Evolutionary conservation across 1,139 yeast species (phyloP).

Genomic region (Yamadazyma trypodendri): DNA sequence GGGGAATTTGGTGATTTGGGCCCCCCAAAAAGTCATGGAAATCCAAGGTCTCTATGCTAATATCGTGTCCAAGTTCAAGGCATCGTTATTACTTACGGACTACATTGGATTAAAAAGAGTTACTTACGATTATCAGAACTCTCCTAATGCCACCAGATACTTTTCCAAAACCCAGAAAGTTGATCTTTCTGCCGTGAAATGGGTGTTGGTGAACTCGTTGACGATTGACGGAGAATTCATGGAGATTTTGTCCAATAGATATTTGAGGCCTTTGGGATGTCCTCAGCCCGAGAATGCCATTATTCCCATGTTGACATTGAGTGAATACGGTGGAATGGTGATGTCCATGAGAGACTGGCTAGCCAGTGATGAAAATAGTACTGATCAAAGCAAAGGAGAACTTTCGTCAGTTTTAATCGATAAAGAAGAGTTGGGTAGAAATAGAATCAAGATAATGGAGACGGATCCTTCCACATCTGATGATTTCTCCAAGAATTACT

Average conservation of each 20-base stretch:
- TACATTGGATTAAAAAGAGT: slow-evolving; percentile 90
- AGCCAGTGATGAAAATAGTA: slow-evolving; percentile 43
- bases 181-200: slow-evolving; percentile 74
- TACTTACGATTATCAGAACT: slow-evolving; percentile 87
- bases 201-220: slow-evolving; percentile 90
- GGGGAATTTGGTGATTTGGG: slow-evolving; percentile 81
- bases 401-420: slow-evolving; percentile 76
- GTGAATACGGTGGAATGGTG: slow-evolving; percentile 96
- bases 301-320: slow-evolving; percentile 84
- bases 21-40: slow-evolving; percentile 73
- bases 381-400: slow-evolving; percentile 40
- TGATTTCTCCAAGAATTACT: slow-evolving; percentile 47
- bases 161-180: slow-evolving; percentile 76
- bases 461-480: slow-evolving; percentile 57
- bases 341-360: slow-evolving; percentile 91
- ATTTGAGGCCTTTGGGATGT: slow-evolving; percentile 90
- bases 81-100: slow-evolving; percentile 77
- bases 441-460: slow-evolving; percentile 69
- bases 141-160: slow-evolving; percentile 82
- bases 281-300: slow-evolving; percentile 72
- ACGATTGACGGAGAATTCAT: slow-evolving; percentile 94
- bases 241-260: slow-evolving; percentile 85
- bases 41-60: slow-evolving; percentile 88
- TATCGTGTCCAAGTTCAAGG: slow-evolving; percentile 66
- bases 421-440: slow-evolving; percentile 75